phyloP scores from a whole-genome alignment of 1,284 basidiomycete genomes.

The Serendipita sp. region DNA sequence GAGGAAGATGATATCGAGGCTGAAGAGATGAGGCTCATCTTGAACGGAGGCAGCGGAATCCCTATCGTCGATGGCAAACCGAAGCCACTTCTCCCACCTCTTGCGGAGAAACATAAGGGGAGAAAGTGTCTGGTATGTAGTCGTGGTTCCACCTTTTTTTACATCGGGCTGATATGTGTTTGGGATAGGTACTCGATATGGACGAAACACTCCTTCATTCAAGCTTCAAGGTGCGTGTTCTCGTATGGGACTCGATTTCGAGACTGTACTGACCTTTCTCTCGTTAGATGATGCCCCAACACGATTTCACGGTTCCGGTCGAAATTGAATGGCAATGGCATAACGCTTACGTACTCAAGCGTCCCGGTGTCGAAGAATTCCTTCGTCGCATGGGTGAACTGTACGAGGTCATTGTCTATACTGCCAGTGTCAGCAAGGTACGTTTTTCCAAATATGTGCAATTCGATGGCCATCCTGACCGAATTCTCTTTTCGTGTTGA shows the following conservation, averaged over 20 bases:
- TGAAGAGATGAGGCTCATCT: slow-evolving; percentile 67
- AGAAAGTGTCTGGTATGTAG: slow-evolving; percentile 64
- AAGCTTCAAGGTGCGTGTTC: slow-evolving; percentile 63
- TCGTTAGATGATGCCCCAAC: slow-evolving; percentile 76
- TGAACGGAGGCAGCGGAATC: slow-evolving; percentile 70
- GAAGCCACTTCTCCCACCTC: slow-evolving; percentile 66
- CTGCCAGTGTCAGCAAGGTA: slow-evolving; percentile 91
- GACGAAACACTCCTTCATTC: slow-evolving; percentile 94
- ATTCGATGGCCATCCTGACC: background rate
- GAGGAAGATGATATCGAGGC: slow-evolving; percentile 46
- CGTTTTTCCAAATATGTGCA: slow-evolving; percentile 14
- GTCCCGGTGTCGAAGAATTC: slow-evolving; percentile 95
- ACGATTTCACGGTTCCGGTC: slow-evolving; percentile 96
- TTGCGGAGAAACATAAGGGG: slow-evolving; percentile 59
- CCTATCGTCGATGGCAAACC: slow-evolving; percentile 78
- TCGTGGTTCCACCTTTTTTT: no score
- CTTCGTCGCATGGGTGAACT: slow-evolving; percentile 95
- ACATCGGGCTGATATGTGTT: background rate
- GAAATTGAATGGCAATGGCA: slow-evolving; percentile 98
- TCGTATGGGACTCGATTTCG: slow-evolving; percentile 7
- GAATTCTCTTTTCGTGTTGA: background rate
- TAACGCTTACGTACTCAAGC: slow-evolving; percentile 98
- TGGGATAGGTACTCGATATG: slow-evolving; percentile 57
- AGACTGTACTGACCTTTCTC: slow-evolving; percentile 5
- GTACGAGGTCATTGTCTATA: slow-evolving; percentile 97